Conservation (phyloP, 2,329 filamentous ascomycete species). For the Dryadomyces sulphureus region DNA sequence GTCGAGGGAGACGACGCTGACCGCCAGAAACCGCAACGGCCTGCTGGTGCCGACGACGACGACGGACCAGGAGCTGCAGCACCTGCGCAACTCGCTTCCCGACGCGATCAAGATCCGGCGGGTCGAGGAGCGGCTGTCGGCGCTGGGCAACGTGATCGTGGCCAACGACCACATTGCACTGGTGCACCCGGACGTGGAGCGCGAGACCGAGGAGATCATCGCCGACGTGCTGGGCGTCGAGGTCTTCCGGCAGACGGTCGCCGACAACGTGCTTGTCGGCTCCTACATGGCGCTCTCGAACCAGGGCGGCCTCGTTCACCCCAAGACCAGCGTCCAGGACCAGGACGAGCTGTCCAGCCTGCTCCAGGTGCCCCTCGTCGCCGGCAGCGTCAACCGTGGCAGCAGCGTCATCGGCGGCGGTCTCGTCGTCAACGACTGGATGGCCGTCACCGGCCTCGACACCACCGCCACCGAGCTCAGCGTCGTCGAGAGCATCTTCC, state of each 20-base stretch:
- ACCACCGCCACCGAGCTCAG: slow-evolving; percentile 96
- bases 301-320: slow-evolving; percentile 91
- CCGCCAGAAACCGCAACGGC: slow-evolving; percentile 76
- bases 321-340: slow-evolving; percentile 92
- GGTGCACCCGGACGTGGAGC: slow-evolving; percentile 89
- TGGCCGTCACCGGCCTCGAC: slow-evolving; percentile 84
- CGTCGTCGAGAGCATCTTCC: slow-evolving; percentile 92
- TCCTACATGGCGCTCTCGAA: slow-evolving; percentile 95
- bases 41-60: slow-evolving; percentile 92
- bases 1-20: background rate
- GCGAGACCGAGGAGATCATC: slow-evolving; percentile 97
- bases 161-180: slow-evolving; percentile 94
- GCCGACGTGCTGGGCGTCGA: slow-evolving; percentile 84
- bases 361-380: slow-evolving; percentile 89
- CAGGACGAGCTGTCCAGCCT: slow-evolving; percentile 92
- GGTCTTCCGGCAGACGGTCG: slow-evolving; percentile 86
- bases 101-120: slow-evolving; percentile 88
- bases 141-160: slow-evolving; percentile 93
- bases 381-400: slow-evolving; percentile 85
- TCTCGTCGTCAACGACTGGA: slow-evolving; percentile 96
- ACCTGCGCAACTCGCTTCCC: slow-evolving; percentile 87
- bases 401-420: slow-evolving; percentile 90
- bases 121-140: slow-evolving; percentile 92
- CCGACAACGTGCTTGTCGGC: slow-evolving; percentile 91
- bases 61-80: slow-evolving; percentile 95